Evolutionary conservation across 2,329 filamentous ascomycete species (phyloP).

Genomic region (Aspergillus caelatus): DNA sequence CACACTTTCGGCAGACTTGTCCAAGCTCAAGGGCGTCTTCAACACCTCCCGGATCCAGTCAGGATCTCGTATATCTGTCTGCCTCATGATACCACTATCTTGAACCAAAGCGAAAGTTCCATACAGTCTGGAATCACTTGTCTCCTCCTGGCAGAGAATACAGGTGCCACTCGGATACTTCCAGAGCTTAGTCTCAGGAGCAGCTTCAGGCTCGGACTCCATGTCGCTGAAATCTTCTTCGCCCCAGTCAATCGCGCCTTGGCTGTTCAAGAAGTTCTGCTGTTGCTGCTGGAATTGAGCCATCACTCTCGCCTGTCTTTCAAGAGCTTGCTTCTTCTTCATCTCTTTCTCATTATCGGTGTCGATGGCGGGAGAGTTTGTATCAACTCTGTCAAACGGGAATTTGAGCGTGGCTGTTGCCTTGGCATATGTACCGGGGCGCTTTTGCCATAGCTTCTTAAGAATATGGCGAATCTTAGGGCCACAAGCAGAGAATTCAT

Average conservation of each 20-base stretch:
- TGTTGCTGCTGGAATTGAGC: slow-evolving; percentile 98
- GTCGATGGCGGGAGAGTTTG: slow-evolving; percentile 74
- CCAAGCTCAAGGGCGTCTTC: slow-evolving; percentile 77
- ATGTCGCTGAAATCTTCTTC: slow-evolving; percentile 74
- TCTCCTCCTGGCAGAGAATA: slow-evolving; percentile 95
- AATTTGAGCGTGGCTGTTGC: slow-evolving; percentile 64
- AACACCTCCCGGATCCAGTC: slow-evolving; percentile 84
- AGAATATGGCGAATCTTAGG: slow-evolving; percentile 83
- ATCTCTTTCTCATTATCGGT: slow-evolving; percentile 65
- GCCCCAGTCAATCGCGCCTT: slow-evolving; percentile 86
- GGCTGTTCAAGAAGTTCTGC: slow-evolving; percentile 88
- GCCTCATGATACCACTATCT: slow-evolving; percentile 81
- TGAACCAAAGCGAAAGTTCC: slow-evolving; percentile 91
- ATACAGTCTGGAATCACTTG: slow-evolving; percentile 83
- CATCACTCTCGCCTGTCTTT: slow-evolving; percentile 92
- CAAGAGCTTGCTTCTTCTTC: slow-evolving; percentile 88
- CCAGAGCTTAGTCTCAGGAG: slow-evolving; percentile 73
- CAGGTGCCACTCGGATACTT: slow-evolving; percentile 92
- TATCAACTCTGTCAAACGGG: slow-evolving; percentile 76
- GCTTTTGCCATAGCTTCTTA: slow-evolving; percentile 80
- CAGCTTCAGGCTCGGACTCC: slow-evolving; percentile 53
- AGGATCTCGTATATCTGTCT: slow-evolving; percentile 79
- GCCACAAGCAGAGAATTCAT: slow-evolving; percentile 79
- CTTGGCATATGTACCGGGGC: slow-evolving; percentile 70
- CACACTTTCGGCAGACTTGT: slow-evolving; percentile 78